These are phyloP conservation scores for Diatrype stigma DNA, from an alignment of 2,329 filamentous ascomycete genomes.

Conservation along the genomic window DNA sequence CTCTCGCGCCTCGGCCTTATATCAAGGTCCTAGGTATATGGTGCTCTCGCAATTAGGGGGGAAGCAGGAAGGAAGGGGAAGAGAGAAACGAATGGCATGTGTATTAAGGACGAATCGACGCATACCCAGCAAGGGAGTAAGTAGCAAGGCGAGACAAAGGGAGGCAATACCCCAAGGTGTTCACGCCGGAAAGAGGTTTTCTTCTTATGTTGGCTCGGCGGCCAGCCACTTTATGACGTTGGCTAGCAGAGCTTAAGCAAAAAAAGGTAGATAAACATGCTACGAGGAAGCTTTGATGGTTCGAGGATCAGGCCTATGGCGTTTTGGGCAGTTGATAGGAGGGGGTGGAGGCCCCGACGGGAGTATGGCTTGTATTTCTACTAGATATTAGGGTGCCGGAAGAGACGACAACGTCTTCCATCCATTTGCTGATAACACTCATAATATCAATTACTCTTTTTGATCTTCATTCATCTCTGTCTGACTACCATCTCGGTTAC, in stretches of 20 bases:
- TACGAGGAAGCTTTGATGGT: not conserved
- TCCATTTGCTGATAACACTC: too few species aligned
- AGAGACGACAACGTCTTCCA: too few species aligned
- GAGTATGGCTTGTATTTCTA: not conserved
- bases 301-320: too few species aligned
- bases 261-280: not conserved
- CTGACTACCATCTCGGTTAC: too few species aligned
- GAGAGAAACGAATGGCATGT: conserved; percentile 23
- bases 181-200: not conserved
- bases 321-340: too few species aligned
- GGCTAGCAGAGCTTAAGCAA: not conserved
- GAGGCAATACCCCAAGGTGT: conserved; percentile 21
- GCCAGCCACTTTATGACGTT: not conserved
- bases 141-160: conserved; percentile 16
- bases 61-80: conserved; percentile 13
- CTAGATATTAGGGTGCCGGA: not conserved
- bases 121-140: conserved; percentile 14
- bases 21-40: conserved; percentile 3
- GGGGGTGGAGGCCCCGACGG: too few species aligned
- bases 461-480: too few species aligned
- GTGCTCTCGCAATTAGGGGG: conserved; percentile 11
- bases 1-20: not conserved
- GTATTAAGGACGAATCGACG: conserved; percentile 14
- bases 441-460: too few species aligned
- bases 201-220: not conserved